Base-by-base conservation (phyloP, 805 yeast species). In the Cyberlindnera xylosilytica region DNA sequence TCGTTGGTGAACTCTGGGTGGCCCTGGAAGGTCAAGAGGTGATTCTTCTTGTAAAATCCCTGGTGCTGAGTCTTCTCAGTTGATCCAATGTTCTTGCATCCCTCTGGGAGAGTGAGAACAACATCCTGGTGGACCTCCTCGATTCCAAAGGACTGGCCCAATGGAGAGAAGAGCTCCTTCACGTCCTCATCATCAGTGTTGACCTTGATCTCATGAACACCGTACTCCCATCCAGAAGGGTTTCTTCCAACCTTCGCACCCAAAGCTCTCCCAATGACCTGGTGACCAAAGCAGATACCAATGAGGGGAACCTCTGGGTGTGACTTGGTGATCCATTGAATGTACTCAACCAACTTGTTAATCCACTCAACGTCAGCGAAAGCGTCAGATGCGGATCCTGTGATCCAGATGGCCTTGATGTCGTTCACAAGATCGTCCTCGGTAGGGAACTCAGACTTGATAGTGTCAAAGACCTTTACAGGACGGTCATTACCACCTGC, bases 271-370 rank as follows among this genome's bases (percentile, higher is more conserved):
- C 79, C 81, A 13, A 88, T 61, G 19, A 87, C 70, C 59, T 88
- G 97, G 62, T 89, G 97, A 6, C 96, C 97, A 59, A 87, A 88
- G 61, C 97, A 88, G 32, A 88, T 67, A 4, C 95, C 95, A 6
- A 77, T 72, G 4, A 79, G 44, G 2, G 84, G 83, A 18, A 53
- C 48, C 33, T 36, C 44, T 4, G 38, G 19, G 26, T 37, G 37
- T 8, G 26, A 18, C 11, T 33, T 22, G n/a, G 29, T 30, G 4
- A 45, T 18, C 6, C 34, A 39, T 56, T 23, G 69, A 43, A 54
- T 67, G 36, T 39, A 76, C 4, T 62, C 56, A 28, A 65, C 62
- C 31, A 78, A 54, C 11, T 53, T 54, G 22, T 54, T 42, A 34
- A 78, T 66, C 80, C 79, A 74, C 18, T 57, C 56, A 1, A 61